Conservation (phyloP, 371 early-diverging fungal species). For the Apophysomyces elegans region DNA sequence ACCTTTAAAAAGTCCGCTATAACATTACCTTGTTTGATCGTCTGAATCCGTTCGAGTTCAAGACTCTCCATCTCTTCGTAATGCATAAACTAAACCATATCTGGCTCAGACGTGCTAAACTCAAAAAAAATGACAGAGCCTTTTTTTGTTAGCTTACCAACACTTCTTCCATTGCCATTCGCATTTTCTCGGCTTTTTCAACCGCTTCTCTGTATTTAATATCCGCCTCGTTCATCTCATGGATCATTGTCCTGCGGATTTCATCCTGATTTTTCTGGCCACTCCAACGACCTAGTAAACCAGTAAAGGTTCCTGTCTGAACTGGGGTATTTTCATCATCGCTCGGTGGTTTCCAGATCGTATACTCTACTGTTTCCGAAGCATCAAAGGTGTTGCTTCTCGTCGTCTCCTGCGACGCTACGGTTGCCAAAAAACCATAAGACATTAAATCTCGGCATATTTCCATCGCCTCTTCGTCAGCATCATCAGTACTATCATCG, state of each 20-base stretch:
- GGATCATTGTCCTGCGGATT: slow-evolving; percentile 2
- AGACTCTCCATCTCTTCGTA: slow-evolving; percentile 62
- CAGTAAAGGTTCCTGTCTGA: slow-evolving; percentile 14
- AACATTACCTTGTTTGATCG: slow-evolving; percentile 57
- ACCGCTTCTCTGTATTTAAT: slow-evolving; percentile 60
- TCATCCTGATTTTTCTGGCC: slow-evolving; percentile 19
- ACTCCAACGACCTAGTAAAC: slow-evolving; percentile 30
- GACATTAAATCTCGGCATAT: background rate
- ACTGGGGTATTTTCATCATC: background rate
- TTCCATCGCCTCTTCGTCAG: background rate
- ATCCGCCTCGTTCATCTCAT: slow-evolving; percentile 59
- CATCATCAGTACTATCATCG: too few species aligned
- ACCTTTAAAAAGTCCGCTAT: background rate
- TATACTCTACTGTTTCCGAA: background rate
- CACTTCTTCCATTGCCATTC: slow-evolving; percentile 67
- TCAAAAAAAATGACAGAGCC: too few species aligned
- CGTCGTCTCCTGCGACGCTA: background rate
- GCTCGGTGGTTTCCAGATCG: background rate
- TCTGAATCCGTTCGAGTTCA: slow-evolving; percentile 62
- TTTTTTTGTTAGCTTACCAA: slow-evolving; percentile 44
- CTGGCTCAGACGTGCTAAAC: too few species aligned
- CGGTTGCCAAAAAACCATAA: background rate
- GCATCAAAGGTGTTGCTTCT: background rate
- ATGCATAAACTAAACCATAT: slow-evolving; percentile 45
- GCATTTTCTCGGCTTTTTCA: slow-evolving; percentile 58